Evolutionary conservation across 2,329 filamentous ascomycete genomes (phyloP), one percentile per base, ranked within the genome.

Genomic region (Aspergillus novofumigatus): DNA sequence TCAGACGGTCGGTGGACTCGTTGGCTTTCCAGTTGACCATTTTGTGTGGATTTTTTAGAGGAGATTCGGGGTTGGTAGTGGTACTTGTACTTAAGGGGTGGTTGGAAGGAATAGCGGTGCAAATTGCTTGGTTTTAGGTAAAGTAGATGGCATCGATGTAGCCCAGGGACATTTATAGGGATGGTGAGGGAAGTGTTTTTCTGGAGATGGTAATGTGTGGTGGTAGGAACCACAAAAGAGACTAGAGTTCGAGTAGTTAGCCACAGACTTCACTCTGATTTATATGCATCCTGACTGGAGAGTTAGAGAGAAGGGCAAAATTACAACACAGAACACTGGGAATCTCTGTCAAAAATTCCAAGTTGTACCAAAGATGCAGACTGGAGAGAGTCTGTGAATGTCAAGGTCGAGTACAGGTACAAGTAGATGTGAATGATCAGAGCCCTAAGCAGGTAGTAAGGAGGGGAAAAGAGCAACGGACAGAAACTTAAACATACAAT

Each of bases 1-100:
- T 53, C 3, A 73, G 57, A 4, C 70, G 64, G 26, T 69, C 62
- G 11, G 62, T 63, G 3, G 63, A 60, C 3, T 67, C 65, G 1
- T 58, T 28, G 2, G 56, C 47, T 38, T 66, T 68, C 71, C 71
- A 73, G 52, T 68, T 69, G 9, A 72, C 68, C 66, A 73, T 69
- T 20, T 60, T 67, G 53, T 11, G 3, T 35, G 32, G 32, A 35
- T 35, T 14, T 17, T 17, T 38, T 17, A 14, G 32, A 35, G 32
- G 11, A 17, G 32, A 38, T 17, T 38, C 14, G 32, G 32, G 32
- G 6, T n/a, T 17, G 20, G 25, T 9, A 14, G 3, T 25, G 35
- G 23, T 29, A 5, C 17, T 17, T 53, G 6, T 14, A 29, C 10
- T 23, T 32, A 7, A 32, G 10, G 14, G 20, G 7, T 11, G 5